phyloP scores from a whole-genome alignment of 805 yeast species.

The Torulaspora franciscae region DNA sequence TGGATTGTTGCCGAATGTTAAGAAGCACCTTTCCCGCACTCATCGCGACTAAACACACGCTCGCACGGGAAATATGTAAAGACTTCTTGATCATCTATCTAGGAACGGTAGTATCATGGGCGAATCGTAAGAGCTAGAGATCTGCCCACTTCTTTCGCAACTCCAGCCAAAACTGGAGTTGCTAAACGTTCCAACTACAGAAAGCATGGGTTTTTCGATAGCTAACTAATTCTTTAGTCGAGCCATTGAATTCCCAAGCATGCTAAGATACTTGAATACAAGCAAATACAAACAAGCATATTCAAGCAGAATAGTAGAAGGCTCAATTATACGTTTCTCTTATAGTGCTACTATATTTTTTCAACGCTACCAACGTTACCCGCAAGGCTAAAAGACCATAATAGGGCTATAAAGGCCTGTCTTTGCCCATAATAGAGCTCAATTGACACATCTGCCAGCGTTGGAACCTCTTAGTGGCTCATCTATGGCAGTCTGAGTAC shows the following conservation, averaged over 20 bases:
- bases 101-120: constrained; percentile 22
- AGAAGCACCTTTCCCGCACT: constrained; percentile 75
- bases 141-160: constrained; percentile 12
- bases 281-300: not conserved
- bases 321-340: not conserved
- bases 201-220: not conserved
- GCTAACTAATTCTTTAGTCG: constrained; percentile 2
- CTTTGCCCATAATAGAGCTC: not conserved
- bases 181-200: constrained; percentile 6
- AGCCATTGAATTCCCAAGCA: not conserved
- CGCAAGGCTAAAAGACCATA: not conserved
- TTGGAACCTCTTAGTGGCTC: not conserved
- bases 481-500: not conserved
- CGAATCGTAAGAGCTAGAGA: constrained; percentile 3
- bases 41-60: constrained; percentile 40
- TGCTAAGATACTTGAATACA: not conserved
- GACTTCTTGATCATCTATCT: constrained; percentile 50
- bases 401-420: not conserved
- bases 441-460: not conserved
- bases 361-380: not conserved
- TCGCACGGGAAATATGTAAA: constrained; percentile 81
- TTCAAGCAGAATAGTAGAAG: not conserved
- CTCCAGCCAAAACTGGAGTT: constrained; percentile 1
- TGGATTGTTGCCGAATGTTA: constrained; percentile 47
- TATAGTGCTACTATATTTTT: not conserved